These are phyloP conservation scores for Botrytis hyacinthi DNA, from an alignment of 2,329 filamentous ascomycete genomes.

Conservation along the genomic window DNA sequence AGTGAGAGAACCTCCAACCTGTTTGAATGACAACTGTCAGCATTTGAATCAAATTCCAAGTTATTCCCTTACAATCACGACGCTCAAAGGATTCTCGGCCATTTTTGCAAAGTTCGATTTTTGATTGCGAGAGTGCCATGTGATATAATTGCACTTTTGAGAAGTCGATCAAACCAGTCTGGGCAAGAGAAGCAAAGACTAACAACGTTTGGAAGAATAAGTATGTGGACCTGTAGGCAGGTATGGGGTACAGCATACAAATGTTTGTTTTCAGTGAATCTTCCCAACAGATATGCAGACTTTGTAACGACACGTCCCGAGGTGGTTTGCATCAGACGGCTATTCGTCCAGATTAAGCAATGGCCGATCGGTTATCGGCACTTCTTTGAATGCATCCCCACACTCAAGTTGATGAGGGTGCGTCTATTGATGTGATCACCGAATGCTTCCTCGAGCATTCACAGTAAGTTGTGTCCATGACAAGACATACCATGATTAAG, in stretches of 20 bases:
- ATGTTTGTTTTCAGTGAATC: not conserved
- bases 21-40: not conserved
- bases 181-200: not conserved
- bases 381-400: not conserved
- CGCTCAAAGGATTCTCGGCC: not conserved
- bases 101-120: not conserved
- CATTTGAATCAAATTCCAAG: not conserved
- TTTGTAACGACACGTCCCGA: not conserved
- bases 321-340: not conserved
- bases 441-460: no score
- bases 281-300: not conserved
- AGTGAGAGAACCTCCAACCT: not conserved
- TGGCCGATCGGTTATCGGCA: not conserved
- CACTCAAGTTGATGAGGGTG: not conserved
- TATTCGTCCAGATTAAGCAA: not conserved
- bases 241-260: not conserved
- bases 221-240: no score
- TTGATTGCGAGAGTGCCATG: not conserved
- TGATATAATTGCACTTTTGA: no score
- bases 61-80: not conserved
- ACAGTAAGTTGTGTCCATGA: not conserved
- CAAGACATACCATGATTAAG: not conserved
- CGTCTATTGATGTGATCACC: not conserved
- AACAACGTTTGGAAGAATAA: not conserved
- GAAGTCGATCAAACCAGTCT: no score